phyloP scores from a whole-genome alignment of 371 early-diverging fungal genomes.

The Apophysomyces sp. region DNA sequence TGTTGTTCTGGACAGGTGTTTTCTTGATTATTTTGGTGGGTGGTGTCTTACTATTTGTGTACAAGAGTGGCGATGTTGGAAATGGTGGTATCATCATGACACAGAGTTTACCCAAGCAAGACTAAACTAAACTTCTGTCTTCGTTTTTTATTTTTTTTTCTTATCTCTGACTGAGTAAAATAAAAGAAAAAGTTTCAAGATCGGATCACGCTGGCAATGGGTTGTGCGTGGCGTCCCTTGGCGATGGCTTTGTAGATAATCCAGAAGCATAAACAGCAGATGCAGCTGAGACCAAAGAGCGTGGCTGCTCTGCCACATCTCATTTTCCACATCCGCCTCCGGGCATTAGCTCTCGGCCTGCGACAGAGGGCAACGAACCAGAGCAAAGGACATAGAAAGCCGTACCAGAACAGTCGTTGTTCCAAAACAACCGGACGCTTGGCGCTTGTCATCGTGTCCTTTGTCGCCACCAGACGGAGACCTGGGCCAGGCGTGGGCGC shows the following conservation, averaged over 20 bases:
- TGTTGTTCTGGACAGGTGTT: constrained; percentile 50
- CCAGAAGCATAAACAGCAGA: not conserved
- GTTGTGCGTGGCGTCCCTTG: not conserved
- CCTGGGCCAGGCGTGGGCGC: too few relatives aligned
- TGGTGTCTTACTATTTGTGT: constrained; percentile 42
- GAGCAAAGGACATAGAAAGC: not conserved
- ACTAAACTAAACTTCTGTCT: constrained; percentile 20
- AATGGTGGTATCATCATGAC: constrained; percentile 38
- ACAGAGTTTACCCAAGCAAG: constrained; percentile 44
- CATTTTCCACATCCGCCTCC: not conserved
- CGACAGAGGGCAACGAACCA: not conserved
- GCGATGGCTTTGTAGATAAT: not conserved
- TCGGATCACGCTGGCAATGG: not conserved
- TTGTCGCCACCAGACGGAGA: not conserved
- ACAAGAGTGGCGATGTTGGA: constrained; percentile 33
- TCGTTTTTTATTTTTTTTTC: not conserved
- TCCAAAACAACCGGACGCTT: not conserved
- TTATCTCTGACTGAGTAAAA: too few relatives aligned
- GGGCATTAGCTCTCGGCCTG: not conserved
- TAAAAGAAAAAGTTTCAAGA: too few relatives aligned
- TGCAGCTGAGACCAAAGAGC: not conserved
- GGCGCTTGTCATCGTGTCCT: not conserved
- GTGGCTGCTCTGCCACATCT: not conserved
- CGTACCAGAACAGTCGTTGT: not conserved
- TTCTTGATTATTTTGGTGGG: constrained; percentile 32